These are phyloP conservation scores for Trichoderma oligosporum DNA, from an alignment of 2,329 filamentous ascomycete genomes.

Conservation along the genomic window DNA sequence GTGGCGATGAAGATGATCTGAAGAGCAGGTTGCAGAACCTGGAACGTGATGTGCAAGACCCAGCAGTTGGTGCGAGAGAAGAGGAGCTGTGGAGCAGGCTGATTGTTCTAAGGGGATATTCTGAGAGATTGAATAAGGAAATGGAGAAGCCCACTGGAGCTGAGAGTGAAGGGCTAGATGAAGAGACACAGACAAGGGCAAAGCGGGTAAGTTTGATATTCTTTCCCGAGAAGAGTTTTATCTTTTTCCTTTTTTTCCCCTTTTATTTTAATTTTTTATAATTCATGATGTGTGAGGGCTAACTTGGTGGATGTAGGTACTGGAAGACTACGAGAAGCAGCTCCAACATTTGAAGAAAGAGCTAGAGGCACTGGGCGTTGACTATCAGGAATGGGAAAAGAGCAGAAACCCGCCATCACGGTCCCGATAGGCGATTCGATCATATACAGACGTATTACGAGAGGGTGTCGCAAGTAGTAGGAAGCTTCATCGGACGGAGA, in stretches of 20 bases:
- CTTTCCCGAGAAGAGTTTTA: background rate
- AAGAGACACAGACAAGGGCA: slow-evolving; percentile 66
- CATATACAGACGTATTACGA: background rate
- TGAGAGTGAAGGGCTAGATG: slow-evolving; percentile 57
- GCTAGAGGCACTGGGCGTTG: slow-evolving; percentile 58
- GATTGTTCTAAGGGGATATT: slow-evolving; percentile 69
- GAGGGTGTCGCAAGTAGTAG: background rate
- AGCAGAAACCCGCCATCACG: slow-evolving; percentile 42
- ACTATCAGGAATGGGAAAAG: slow-evolving; percentile 54
- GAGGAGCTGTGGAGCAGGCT: slow-evolving; percentile 85
- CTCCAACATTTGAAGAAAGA: slow-evolving; percentile 72
- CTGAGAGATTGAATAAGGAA: slow-evolving; percentile 68
- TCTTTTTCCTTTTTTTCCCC: too few relatives aligned
- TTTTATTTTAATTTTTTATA: too few relatives aligned
- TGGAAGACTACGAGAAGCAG: slow-evolving; percentile 80
- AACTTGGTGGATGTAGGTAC: slow-evolving; percentile 50
- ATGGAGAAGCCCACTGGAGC: slow-evolving; percentile 62
- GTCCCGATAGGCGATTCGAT: slow-evolving; percentile 27
- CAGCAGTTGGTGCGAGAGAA: slow-evolving; percentile 68
- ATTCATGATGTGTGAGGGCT: slow-evolving; percentile 9
- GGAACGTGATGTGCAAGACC: slow-evolving; percentile 68
- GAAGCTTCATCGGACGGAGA: background rate
- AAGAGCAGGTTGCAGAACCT: slow-evolving; percentile 66
- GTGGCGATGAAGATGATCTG: slow-evolving; percentile 73
- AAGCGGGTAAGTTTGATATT: slow-evolving; percentile 62